Base-by-base conservation (phyloP, 2,329 filamentous ascomycete species). In the Tetracladium maxilliforme region DNA sequence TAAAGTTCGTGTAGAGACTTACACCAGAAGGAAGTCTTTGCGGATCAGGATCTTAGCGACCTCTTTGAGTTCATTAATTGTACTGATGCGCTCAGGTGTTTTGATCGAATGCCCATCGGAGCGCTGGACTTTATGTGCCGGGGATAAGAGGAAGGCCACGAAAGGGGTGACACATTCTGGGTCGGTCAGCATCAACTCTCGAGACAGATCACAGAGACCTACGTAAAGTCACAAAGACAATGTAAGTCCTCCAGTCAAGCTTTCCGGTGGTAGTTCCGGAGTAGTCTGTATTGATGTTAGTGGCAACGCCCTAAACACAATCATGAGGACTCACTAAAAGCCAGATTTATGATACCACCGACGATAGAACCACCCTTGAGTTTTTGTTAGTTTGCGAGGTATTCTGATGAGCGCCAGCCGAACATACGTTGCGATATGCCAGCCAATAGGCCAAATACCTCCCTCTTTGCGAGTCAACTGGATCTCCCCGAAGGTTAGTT, bases 221-320 rank as follows among this genome's bases (percentile, higher is more conserved):
- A 43, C 39, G 39, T 14, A 42, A 25, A 9, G 39, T 37, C 1
- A 42, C 35, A 16, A 40, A 41, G 1, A 42, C 38, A 22, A 42
- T 41, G 17, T 40, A 41, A 1, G 37, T 41, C 19, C 32, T 35
- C 37, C 37, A 42, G 16, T 40, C 30, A n/a, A 41, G 18, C 16
- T 42, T 42, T 11, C 38, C 38, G 1, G 38, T 39, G 4, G 18
- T 23, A 15, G 24, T 29, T 3, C 38, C 38, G 12, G 31, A 30
- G n/a, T 36, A 36, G 16, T 42, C 16, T 14, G 11, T 9, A 5
- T 6, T n/a, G 10, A 10, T 9, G 6, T 10, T 11, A 10, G 2
- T 8, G n/a, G 4, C n/a, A 22, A 11, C 16, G 4, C n/a, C 8
- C 9, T 10, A n/a, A n/a, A n/a, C n/a, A n/a, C n/a, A n/a, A n/a